Conservation (phyloP, 23 red algal species). For the Pyropia yezoensis region DNA sequence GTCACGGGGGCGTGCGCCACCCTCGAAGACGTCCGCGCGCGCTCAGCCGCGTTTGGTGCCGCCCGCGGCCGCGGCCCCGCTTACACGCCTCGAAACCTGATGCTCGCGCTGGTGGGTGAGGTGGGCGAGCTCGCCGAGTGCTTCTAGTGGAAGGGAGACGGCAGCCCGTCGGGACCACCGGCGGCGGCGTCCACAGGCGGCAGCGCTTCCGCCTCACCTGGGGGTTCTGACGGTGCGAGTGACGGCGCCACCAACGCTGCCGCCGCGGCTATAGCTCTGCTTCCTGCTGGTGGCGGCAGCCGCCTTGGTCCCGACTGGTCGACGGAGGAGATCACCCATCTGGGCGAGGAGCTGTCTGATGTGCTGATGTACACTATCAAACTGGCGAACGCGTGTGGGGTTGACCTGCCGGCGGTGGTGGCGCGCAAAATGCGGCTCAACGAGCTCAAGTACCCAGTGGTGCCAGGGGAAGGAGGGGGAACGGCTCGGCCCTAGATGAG, state of each 20-base stretch:
- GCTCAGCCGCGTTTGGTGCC: conserved; percentile 4
- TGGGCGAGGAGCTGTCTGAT: conserved; percentile 25
- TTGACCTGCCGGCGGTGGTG: conserved; percentile 10
- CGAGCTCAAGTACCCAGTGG: not conserved
- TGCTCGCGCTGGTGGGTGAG: conserved; percentile 25
- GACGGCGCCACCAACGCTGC: too few relatives aligned
- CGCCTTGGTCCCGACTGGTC: not conserved
- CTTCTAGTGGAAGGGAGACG: conserved; percentile 47
- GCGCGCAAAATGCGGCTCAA: too few relatives aligned
- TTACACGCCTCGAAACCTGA: conserved; percentile 17
- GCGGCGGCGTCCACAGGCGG: too few relatives aligned
- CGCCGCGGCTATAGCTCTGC: too few relatives aligned
- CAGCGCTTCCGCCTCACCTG: too few relatives aligned
- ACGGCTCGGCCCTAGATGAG: too few relatives aligned
- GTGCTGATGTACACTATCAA: conserved; percentile 21
- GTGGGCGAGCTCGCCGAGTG: conserved; percentile 41
- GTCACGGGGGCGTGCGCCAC: too few relatives aligned
- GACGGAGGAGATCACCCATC: conserved; percentile 1
- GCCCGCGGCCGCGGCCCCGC: not conserved
- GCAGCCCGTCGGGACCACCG: too few relatives aligned
- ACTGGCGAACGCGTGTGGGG: conserved; percentile 15
- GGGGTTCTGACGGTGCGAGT: too few relatives aligned
- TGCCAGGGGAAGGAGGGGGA: too few relatives aligned
- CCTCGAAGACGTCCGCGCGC: not conserved
- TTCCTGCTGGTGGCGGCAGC: too few relatives aligned